A percentile compares a stretch with the other conserved stretches of the same genome.
These are phyloP conservation scores for Paramecium caudatum DNA, from an alignment of 73 alveolate species.

Conservation along the genomic window DNA sequence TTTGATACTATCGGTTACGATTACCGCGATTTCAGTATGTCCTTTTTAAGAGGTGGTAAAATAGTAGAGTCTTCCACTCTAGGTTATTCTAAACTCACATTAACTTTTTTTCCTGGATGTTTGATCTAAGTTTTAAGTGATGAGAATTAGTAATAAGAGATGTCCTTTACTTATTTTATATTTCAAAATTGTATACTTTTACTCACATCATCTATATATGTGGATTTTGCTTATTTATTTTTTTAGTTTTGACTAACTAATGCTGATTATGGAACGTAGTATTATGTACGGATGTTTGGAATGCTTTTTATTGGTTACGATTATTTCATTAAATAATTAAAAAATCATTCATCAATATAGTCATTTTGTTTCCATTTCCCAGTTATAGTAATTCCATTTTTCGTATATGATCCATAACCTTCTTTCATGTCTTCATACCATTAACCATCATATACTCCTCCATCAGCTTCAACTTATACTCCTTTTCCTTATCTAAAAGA, in stretches of 20 bases:
- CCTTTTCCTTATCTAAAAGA: not conserved
- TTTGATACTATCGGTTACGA: not conserved
- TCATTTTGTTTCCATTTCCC: not conserved
- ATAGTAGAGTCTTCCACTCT: not conserved
- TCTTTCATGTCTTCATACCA: not conserved
- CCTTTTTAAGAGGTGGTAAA: slow-evolving; percentile 3
- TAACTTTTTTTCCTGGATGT: not conserved
- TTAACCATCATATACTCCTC: not conserved
- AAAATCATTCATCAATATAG: not conserved
- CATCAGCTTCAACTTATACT: not conserved
- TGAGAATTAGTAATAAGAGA: not conserved
- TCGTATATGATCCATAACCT: not conserved
- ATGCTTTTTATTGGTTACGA: slow-evolving; percentile 29
- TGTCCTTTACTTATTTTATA: too few species aligned
- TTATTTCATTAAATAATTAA: slow-evolving; percentile 44
- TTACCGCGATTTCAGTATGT: slow-evolving; percentile 25
- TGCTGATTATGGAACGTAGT: not conserved
- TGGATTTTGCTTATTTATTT: slow-evolving; percentile 8
- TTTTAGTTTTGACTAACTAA: not conserved
- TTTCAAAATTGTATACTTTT: not conserved
- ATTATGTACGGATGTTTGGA: slow-evolving; percentile 19
- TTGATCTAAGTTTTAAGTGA: too few species aligned
- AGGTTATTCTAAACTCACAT: not conserved
- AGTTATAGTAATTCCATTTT: not conserved
- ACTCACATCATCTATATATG: slow-evolving; percentile 11